Evolutionary conservation across 202 grass and related monocot species (phyloP).

Genomic region (Brachypodium distachyon): DNA sequence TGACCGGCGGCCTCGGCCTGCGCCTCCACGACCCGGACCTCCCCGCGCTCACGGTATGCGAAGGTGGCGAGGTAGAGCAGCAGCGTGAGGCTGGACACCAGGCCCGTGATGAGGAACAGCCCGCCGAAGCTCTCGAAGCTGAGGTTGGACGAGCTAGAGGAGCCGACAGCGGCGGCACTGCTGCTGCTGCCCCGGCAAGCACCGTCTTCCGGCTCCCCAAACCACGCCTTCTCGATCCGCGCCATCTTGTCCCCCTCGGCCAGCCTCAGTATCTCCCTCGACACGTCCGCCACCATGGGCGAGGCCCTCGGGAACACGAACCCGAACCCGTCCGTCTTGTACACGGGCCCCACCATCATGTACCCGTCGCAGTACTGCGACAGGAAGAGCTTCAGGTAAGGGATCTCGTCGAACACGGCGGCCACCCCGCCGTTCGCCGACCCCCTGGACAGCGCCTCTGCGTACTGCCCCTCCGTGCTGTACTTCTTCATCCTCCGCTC

Average conservation of each 20-base stretch:
- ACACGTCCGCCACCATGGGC: constrained; percentile 51
- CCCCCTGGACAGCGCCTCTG: constrained; percentile 47
- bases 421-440: constrained; percentile 44
- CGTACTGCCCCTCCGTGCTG: constrained; percentile 37
- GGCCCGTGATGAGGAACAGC: constrained; percentile 75
- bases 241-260: constrained; percentile 50
- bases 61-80: constrained; percentile 44
- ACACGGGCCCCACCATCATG: constrained; percentile 36
- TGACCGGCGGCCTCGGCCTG: background rate
- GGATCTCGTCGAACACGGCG: constrained; percentile 79
- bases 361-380: constrained; percentile 41
- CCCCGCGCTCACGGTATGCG: constrained; percentile 43
- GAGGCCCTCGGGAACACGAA: constrained; percentile 74
- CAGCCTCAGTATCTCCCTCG: constrained; percentile 44
- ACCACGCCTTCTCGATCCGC: constrained; percentile 55
- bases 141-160: constrained; percentile 45
- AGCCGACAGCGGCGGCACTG: constrained; percentile 10
- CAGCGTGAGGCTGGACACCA: constrained; percentile 44
- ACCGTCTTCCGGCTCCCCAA: constrained; percentile 37
- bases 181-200: no score
- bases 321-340: constrained; percentile 80
- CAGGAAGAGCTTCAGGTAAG: constrained; percentile 72
- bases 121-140: constrained; percentile 59
- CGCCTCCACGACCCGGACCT: constrained; percentile 9
- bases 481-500: constrained; percentile 27